Evolutionary conservation across 2,329 filamentous ascomycete species (phyloP), one percentile per base, ranked within the genome.

Genomic region (Cercospora sp.): DNA sequence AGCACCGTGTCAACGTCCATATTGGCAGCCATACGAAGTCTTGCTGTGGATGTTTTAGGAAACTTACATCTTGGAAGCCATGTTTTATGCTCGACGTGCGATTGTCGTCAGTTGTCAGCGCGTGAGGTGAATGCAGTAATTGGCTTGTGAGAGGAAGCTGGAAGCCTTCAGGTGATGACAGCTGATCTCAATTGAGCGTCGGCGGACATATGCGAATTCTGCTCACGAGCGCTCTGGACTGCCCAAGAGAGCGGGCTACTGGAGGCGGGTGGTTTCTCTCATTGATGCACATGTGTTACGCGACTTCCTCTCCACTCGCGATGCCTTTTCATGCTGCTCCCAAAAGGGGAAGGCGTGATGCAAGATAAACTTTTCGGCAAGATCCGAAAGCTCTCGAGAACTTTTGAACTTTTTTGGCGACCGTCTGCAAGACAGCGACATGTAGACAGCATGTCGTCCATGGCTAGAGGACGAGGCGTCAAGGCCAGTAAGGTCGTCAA

Each of bases 1-100:
- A 36, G 8, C 55, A 31, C 30, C 55, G 9, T 59, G 28, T 64
- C 62, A 45, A 66, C 64, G 80, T 77, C 87, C 86, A 87, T 85
- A 75, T 87, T 87, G 7, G 83, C 84, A 55, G 85, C 82, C 87
- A 88, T 88, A 20, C 26, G 45, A 26, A 64, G 42, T 66, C 57
- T 42, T 48, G 42, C 48, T 48, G 39, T 60, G 64, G 66, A 36
- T 53, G 65, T 55, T 23, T 31, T n/a, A 2, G 30, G 31, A 6
- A 9, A 65, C 64, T 53, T 55, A 65, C 64, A 65, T 65, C 58
- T 65, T 65, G 2, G 64, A 65, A 20, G 64, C 64, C 64, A 65
- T 65, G 18, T 61, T 55, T 28, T 33, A 53, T 57, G 13, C 9
- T n/a, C 8, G 12, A 18, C 3, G 55, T 7, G 12, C 42, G 10